Evolutionary conservation across 768 basidiomycete genomes (phyloP).

Genomic region (Dioszegia aurantiaca): DNA sequence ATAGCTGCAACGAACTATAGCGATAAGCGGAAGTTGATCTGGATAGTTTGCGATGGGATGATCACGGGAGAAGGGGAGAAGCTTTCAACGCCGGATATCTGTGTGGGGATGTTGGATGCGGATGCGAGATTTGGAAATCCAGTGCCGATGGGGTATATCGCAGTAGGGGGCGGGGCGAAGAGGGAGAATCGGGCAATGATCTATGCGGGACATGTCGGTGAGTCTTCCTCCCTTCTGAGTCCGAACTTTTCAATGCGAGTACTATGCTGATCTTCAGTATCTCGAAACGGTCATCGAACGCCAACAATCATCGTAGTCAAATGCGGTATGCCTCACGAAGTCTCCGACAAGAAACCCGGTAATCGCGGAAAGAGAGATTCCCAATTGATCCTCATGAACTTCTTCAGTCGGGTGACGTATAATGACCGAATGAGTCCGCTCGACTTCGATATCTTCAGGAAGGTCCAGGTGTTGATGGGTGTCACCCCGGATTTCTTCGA

Average conservation of each 20-base stretch:
- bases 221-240: no score
- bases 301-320: constrained; percentile 94
- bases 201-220: constrained; percentile 99
- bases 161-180: constrained; percentile 87
- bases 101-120: constrained; percentile 82
- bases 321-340: constrained; percentile 86
- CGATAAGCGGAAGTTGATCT: constrained; percentile 84
- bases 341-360: constrained; percentile 87
- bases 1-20: constrained; percentile 88
- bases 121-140: constrained; percentile 96
- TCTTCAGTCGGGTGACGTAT: constrained; percentile 97
- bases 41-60: constrained; percentile 97
- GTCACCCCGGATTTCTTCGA: constrained; percentile 99
- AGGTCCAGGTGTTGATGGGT: constrained; percentile 90
- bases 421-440: constrained; percentile 98
- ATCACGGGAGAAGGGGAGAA: constrained; percentile 97
- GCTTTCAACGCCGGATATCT: constrained; percentile 91
- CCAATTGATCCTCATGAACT: constrained; percentile 98
- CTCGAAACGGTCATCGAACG: constrained; percentile 69
- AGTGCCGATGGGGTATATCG: constrained; percentile 84
- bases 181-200: constrained; percentile 93
- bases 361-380: constrained; percentile 98
- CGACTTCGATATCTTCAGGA: constrained; percentile 96
- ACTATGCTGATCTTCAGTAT: constrained; percentile 12
- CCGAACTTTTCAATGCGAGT: no score